Percentiles rank a stretch among this genome's conserved stretches.
phyloP scores from a whole-genome alignment of 2,329 filamentous ascomycete genomes.

The Diaporthe humulicola region DNA sequence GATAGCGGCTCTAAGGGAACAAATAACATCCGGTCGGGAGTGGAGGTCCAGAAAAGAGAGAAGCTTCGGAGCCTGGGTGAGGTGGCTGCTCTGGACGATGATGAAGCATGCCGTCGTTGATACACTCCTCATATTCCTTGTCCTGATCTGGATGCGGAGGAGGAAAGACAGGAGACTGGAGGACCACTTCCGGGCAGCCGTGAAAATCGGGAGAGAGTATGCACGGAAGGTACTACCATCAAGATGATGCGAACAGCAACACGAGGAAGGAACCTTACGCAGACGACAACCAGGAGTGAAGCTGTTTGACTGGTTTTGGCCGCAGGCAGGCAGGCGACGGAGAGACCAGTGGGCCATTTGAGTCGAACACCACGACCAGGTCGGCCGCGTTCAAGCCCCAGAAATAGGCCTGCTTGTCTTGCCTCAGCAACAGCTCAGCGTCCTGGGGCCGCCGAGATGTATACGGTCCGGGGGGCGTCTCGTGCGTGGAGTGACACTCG shows the following conservation, averaged over 20 bases:
- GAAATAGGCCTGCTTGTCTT: background rate
- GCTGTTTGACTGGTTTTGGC: background rate
- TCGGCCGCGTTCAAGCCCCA: background rate
- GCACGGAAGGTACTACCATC: conserved; percentile 70
- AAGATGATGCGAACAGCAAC: conserved; percentile 55
- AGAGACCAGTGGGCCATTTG: background rate
- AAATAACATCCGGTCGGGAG: conserved; percentile 83
- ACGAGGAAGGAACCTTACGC: background rate
- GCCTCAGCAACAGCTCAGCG: background rate
- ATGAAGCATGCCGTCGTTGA: conserved; percentile 83
- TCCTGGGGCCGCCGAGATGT: background rate
- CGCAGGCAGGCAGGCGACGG: background rate
- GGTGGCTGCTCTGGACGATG: conserved; percentile 77
- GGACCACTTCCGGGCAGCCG: conserved; percentile 76
- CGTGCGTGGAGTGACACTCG: background rate
- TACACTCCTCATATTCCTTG: conserved; percentile 71
- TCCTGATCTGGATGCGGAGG: conserved; percentile 80
- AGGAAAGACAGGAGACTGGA: conserved; percentile 80
- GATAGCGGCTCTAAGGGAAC: conserved; percentile 90
- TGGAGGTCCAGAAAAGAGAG: conserved; percentile 76
- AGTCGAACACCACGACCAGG: background rate
- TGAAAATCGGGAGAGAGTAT: conserved; percentile 71
- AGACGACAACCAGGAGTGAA: background rate
- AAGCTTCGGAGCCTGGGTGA: conserved; percentile 76
- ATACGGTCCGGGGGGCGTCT: background rate